Percentiles rank a stretch among this genome's conserved stretches.
These are phyloP conservation scores for Globisporangium cederbergense DNA, from an alignment of 352 stramenopile species.

Conservation along the genomic window DNA sequence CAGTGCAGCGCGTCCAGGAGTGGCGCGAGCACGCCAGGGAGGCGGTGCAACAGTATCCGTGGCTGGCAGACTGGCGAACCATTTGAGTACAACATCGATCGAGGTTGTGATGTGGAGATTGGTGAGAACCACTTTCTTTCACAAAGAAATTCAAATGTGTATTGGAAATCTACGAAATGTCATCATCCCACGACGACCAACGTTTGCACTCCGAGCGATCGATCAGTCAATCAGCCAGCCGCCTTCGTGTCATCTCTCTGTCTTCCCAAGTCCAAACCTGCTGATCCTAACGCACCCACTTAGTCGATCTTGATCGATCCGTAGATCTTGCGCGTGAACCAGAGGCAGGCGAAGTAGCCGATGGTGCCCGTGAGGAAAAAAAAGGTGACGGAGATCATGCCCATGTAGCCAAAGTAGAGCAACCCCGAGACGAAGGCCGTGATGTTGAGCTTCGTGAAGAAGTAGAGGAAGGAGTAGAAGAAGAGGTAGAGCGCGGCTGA, in stretches of 20 bases:
- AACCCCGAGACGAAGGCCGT: slow-evolving; percentile 90
- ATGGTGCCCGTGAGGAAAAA: slow-evolving; percentile 97
- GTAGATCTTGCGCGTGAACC: slow-evolving; percentile 99
- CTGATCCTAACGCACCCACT: too few species aligned
- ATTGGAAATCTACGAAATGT: slow-evolving; percentile 12
- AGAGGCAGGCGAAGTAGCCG: slow-evolving; percentile 97
- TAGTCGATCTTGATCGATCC: slow-evolving; percentile 93
- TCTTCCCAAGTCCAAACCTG: too few species aligned
- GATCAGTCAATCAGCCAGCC: background rate
- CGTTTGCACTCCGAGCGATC: slow-evolving; percentile 1
- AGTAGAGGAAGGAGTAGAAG: slow-evolving; percentile 99
- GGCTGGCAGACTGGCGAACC: slow-evolving; percentile 81
- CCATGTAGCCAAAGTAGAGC: slow-evolving; percentile 99
- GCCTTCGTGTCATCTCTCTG: background rate
- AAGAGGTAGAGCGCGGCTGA: slow-evolving; percentile 97
- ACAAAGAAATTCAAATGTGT: slow-evolving; percentile 6
- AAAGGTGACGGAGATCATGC: slow-evolving; percentile 95
- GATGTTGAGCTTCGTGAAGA: slow-evolving; percentile 97
- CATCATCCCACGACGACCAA: background rate
- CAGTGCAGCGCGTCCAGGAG: slow-evolving; percentile 28
- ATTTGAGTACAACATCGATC: slow-evolving; percentile 27
- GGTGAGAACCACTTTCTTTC: background rate
- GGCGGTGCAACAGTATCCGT: slow-evolving; percentile 41
- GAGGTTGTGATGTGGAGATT: background rate
- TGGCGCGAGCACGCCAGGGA: slow-evolving; percentile 51